Evolutionary conservation across 2,329 filamentous ascomycete species (phyloP).

Genomic region (Arthrinium phaeospermum): DNA sequence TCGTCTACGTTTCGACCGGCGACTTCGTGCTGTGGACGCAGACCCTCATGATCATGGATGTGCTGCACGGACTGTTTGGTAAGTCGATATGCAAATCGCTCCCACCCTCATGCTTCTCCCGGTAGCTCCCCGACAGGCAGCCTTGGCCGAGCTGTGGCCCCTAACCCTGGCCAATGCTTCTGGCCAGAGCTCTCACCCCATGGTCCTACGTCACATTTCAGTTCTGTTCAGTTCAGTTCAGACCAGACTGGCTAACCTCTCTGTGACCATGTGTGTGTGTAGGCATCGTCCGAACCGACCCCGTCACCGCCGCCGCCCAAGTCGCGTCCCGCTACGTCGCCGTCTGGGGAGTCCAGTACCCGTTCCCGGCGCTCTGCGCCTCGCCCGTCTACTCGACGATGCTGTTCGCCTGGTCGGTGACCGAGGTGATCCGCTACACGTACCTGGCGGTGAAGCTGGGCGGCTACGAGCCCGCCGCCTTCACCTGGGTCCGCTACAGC

Average conservation of each 20-base stretch:
- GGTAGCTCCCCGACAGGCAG: neutral
- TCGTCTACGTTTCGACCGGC: slow-evolving; percentile 67
- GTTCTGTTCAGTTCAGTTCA: neutral
- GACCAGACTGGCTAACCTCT: slow-evolving; percentile 9
- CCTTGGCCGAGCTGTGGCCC: neutral
- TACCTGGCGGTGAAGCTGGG: slow-evolving; percentile 83
- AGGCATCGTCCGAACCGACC: slow-evolving; percentile 85
- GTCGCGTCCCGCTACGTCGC: slow-evolving; percentile 86
- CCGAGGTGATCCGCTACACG: slow-evolving; percentile 90
- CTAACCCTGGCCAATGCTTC: neutral
- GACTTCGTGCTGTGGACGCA: slow-evolving; percentile 80
- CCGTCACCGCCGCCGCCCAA: slow-evolving; percentile 88
- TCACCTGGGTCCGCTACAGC: slow-evolving; percentile 88
- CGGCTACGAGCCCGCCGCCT: slow-evolving; percentile 63
- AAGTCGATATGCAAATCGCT: slow-evolving; percentile 34
- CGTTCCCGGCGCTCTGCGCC: slow-evolving; percentile 68
- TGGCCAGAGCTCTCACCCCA: neutral
- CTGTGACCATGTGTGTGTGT: neutral
- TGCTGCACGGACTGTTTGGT: slow-evolving; percentile 82
- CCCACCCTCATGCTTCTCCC: slow-evolving; percentile 4
- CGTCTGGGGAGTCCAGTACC: slow-evolving; percentile 82
- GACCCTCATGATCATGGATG: slow-evolving; percentile 81
- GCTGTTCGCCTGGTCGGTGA: slow-evolving; percentile 86
- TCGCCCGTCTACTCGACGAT: slow-evolving; percentile 72
- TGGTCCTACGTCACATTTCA: neutral